Percentiles rank a stretch among this genome's conserved stretches.
Evolutionary conservation across 148 eudicot genomes (phyloP).

Genomic region (Hydrangea macrophylla): DNA sequence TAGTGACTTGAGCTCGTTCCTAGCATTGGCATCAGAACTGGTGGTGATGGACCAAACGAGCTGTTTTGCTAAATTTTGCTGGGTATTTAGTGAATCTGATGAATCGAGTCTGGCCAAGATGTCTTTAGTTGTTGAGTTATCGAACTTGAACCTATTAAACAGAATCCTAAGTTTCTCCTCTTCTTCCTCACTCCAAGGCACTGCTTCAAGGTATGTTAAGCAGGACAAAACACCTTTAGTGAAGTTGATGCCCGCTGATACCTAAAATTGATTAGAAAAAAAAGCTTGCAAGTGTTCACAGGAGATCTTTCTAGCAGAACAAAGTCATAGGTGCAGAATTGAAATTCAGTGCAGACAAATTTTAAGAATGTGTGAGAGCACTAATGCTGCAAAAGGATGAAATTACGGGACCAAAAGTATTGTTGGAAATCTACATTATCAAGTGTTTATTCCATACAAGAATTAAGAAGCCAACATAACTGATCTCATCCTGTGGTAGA

Average conservation of each 20-base stretch:
- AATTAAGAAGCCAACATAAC: neutral
- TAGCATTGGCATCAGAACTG: slow-evolving; percentile 56
- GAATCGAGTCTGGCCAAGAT: slow-evolving; percentile 60
- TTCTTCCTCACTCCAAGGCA: slow-evolving; percentile 97
- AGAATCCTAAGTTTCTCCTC: slow-evolving; percentile 78
- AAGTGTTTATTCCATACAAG: neutral
- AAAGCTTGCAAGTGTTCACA: neutral
- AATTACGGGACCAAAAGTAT: neutral
- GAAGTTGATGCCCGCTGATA: slow-evolving; percentile 77
- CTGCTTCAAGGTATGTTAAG: slow-evolving; percentile 82
- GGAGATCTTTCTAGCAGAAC: too few relatives aligned
- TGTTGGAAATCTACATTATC: neutral
- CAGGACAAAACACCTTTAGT: slow-evolving; percentile 64
- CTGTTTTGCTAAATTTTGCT: slow-evolving; percentile 54
- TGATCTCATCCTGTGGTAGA: too few relatives aligned
- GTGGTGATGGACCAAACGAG: slow-evolving; percentile 65
- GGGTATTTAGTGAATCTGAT: slow-evolving; percentile 36
- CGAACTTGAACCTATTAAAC: slow-evolving; percentile 58
- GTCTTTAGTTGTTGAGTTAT: slow-evolving; percentile 46
- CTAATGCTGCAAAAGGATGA: neutral
- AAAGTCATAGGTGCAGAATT: neutral
- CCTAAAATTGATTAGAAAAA: slow-evolving; percentile 32
- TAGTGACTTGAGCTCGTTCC: slow-evolving; percentile 75
- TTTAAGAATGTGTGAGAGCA: neutral
- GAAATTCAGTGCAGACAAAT: neutral